Evolutionary conservation across 805 yeast genomes (phyloP).

Genomic region (Metschnikowia baotianmanensis): DNA sequence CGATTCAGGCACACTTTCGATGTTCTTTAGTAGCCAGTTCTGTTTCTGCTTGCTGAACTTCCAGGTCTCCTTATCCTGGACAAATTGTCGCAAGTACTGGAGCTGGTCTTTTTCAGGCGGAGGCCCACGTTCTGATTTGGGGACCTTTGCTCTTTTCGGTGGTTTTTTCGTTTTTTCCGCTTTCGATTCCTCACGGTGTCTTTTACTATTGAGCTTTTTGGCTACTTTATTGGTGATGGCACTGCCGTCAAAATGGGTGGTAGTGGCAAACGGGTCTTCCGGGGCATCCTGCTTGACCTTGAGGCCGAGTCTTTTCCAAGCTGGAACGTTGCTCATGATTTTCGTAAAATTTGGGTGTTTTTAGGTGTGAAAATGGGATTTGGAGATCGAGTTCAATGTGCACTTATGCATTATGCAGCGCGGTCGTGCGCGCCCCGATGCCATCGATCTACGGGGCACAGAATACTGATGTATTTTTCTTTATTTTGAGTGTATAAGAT

Average conservation of each 20-base stretch:
- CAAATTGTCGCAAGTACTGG: conserved; percentile 57
- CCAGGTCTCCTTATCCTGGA: conserved; percentile 61
- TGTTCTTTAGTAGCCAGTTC: conserved; percentile 74
- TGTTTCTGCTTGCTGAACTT: conserved; percentile 85
- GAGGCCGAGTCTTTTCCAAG: conserved; percentile 80
- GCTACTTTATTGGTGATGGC: conserved; percentile 41
- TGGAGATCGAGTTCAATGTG: not conserved
- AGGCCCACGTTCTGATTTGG: conserved; percentile 63
- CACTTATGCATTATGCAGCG: not conserved
- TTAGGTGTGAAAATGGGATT: no score
- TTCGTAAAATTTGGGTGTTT: no score
- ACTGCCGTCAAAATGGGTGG: conserved; percentile 45
- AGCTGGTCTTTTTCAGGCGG: conserved; percentile 80
- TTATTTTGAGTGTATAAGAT: not conserved
- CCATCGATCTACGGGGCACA: not conserved
- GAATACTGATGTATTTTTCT: not conserved
- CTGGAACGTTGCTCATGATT: conserved; percentile 49
- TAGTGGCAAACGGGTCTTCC: conserved; percentile 44
- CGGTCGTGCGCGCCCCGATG: conserved; percentile 18
- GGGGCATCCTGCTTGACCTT: conserved; percentile 49
- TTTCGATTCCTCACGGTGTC: conserved; percentile 22
- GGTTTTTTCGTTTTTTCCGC: conserved; percentile 44
- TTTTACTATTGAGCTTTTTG: conserved; percentile 39
- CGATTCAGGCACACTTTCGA: conserved; percentile 48
- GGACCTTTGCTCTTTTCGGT: conserved; percentile 67